Conservation (phyloP, 2,329 filamentous ascomycete species). For the Phoma sp. region DNA sequence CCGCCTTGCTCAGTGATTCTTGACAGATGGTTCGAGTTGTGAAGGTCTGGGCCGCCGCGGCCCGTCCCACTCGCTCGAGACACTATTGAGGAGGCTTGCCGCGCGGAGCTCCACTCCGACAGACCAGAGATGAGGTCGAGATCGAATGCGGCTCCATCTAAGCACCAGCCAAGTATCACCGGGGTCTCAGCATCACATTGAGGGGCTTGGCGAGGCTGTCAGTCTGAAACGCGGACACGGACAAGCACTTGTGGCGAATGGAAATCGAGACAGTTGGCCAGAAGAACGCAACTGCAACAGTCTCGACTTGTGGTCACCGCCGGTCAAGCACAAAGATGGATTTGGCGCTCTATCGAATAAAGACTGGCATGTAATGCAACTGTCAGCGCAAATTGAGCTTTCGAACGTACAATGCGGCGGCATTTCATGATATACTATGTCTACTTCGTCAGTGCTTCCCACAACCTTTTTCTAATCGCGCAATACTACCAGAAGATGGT, state of each 20-base stretch:
- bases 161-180: constrained; percentile 29
- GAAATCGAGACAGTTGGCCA: constrained; percentile 9
- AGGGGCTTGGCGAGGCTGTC: constrained; percentile 21
- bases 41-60: constrained; percentile 3
- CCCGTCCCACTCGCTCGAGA: constrained; percentile 5
- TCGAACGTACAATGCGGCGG: too few relatives aligned
- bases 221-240: constrained; percentile 9
- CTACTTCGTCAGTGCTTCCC: too few relatives aligned
- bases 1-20: not conserved
- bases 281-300: not conserved
- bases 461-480: too few relatives aligned
- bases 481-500: too few relatives aligned
- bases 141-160: constrained; percentile 7
- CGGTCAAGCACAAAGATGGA: not conserved
- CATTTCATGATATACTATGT: too few relatives aligned
- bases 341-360: too few relatives aligned
- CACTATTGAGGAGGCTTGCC: not conserved
- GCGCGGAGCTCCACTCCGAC: constrained; percentile 2
- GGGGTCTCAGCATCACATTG: constrained; percentile 29
- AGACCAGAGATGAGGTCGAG: not conserved
- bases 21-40: not conserved
- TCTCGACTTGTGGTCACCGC: not conserved
- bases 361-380: too few relatives aligned
- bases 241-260: constrained; percentile 2
- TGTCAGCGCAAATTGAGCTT: too few relatives aligned